Base-by-base conservation (phyloP, 2,329 filamentous ascomycete genomes). In the Sarocladiaceae sp. region DNA sequence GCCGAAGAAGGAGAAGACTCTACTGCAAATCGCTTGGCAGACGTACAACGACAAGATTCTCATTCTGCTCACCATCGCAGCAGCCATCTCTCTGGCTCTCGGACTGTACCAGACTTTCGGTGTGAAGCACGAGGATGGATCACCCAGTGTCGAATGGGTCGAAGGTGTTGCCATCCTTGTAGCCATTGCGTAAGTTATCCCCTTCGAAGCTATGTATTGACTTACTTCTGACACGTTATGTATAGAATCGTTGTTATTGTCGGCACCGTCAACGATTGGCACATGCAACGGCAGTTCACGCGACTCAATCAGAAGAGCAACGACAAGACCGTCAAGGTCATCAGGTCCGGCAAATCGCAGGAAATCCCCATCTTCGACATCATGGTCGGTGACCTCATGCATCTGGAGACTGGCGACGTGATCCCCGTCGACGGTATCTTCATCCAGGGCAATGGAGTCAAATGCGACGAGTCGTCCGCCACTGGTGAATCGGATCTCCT, bases 41-140 rank as follows among this genome's bases (percentile, higher is more conserved):
- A 87, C 87, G 1, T 90, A 89, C 69, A 90, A 91, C 63, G 88
- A 92, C 68, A 92, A 91, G 61, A 83, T 92, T 12, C 72, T 90
- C 50, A 87, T 90, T 52, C 70, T 90, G 3, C 73, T 90, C 53
- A 86, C 85, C 1, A 75, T 84, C 20, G 87, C 87, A 8, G 88
- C 87, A 1, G 73, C 80, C 15, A 82, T 92, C 31, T 90, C 88
- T 2, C 73, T 92, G 23, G 84, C 82, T 1, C 79, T 92, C 35
- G 88, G 88, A 40, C 79, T 91, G 1, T 90, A 90, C 60, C 84
- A 91, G 61, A 63, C 70, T 35, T 73, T 82, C 6, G 78, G 78
- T 33, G 83, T 90, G 11, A 85, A 91, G 65, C 50, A 52, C 17
- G 37, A 44, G 11, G 25, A 39, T 8, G 40, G 28, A 20, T 37